A percentile compares a stretch with the other conserved stretches of the same genome.
Conservation (phyloP, 768 basidiomycete species). For the Guyanaporus albipodus region DNA sequence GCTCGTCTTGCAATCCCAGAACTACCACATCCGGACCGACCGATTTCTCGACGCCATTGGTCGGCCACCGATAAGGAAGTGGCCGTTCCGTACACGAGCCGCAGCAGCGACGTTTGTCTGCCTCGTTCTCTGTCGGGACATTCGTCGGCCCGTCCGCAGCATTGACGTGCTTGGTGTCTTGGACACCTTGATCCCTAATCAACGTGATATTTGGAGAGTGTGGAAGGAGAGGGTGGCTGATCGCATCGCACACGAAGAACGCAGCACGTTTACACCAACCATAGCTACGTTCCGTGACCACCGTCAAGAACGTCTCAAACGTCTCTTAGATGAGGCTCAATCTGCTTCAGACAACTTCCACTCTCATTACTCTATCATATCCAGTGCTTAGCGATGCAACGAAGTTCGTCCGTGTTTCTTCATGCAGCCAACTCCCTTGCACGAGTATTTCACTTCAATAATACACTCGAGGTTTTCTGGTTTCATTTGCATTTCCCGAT, state of each 20-base stretch:
- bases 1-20: conserved; percentile 13
- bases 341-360: not conserved
- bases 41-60: conserved; percentile 7
- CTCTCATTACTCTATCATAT: not conserved
- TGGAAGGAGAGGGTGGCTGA: conserved; percentile 20
- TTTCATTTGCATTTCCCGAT: no score
- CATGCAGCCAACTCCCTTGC: no score
- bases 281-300: conserved; percentile 13
- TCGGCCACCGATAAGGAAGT: conserved; percentile 10
- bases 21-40: conserved; percentile 14
- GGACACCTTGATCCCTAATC: conserved; percentile 12
- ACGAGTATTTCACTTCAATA: no score
- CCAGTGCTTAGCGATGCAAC: not conserved
- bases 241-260: conserved; percentile 12
- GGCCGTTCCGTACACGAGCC: conserved; percentile 12
- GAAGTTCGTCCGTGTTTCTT: not conserved
- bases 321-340: conserved; percentile 14
- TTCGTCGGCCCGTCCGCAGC: conserved; percentile 10
- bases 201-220: conserved; percentile 12
- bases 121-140: conserved; percentile 13
- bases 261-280: conserved; percentile 12
- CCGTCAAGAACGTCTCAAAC: conserved; percentile 8
- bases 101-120: conserved; percentile 17
- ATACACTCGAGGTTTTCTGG: no score
- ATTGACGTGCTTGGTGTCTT: conserved; percentile 10